A percentile compares a stretch with the other conserved stretches of the same genome.
Evolutionary conservation across 2,329 filamentous ascomycete genomes (phyloP).

Genomic region (Aspergillus pseudotamarii): DNA sequence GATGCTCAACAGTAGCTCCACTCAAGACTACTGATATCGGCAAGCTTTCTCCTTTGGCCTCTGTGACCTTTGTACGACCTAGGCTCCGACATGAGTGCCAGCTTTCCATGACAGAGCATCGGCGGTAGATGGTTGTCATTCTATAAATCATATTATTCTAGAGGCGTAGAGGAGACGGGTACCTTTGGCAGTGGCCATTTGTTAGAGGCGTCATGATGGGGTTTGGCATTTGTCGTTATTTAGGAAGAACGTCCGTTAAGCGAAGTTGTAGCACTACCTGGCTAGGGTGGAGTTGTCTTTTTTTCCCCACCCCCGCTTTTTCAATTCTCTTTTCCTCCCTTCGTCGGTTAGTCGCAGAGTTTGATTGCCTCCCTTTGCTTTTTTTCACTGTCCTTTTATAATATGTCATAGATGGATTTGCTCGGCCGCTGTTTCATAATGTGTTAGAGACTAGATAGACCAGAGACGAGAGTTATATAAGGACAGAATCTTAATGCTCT

Average conservation of each 20-base stretch:
- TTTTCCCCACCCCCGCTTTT: no score
- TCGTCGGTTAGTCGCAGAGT: not conserved
- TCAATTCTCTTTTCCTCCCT: not conserved
- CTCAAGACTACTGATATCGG: conserved; percentile 10
- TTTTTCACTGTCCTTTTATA: not conserved
- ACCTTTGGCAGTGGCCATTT: not conserved
- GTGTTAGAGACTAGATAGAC: conserved; percentile 4
- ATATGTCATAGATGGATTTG: conserved; percentile 4
- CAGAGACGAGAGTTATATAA: not conserved
- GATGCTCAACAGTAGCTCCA: conserved; percentile 53
- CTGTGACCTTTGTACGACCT: not conserved
- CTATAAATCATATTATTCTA: conserved; percentile 2
- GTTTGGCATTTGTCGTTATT: conserved; percentile 2
- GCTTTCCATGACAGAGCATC: not conserved
- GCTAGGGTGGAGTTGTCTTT: not conserved
- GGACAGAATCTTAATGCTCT: not conserved
- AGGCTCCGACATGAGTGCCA: not conserved
- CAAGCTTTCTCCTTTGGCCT: not conserved
- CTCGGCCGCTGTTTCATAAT: not conserved
- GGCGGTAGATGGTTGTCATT: not conserved
- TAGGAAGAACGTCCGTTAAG: conserved; percentile 2
- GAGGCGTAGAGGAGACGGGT: conserved; percentile 1
- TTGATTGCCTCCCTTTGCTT: not conserved
- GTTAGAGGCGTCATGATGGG: conserved; percentile 8
- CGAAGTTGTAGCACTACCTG: not conserved